Evolutionary conservation across 2,329 filamentous ascomycete genomes (phyloP), one percentile per base, ranked within the genome.

Genomic region (Ceratocystis smalleyi): DNA sequence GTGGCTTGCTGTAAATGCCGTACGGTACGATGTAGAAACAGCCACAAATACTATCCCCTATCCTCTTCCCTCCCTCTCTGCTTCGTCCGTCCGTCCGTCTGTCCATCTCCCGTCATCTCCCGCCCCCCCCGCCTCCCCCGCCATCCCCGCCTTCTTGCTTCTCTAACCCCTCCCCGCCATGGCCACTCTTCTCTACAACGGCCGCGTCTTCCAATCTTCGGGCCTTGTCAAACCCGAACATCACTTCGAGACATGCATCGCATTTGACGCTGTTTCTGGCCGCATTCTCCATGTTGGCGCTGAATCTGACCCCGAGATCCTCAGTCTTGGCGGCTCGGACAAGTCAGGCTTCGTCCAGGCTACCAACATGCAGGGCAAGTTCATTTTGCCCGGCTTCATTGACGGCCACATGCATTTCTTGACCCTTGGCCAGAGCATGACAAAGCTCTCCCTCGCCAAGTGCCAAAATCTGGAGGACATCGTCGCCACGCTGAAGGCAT

Each of bases 351-450:
- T 63, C 43, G 59, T 32, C 17, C 19, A 54, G 6, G 51, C 49
- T 30, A 69, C 76, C 75, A 71, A 76, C 40, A 63, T 76, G 2
- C 62, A 61, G 1, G 73, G 74, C 1, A 70, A 69, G 24, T 75
- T 74, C 1, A 72, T 83, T 2, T 73, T 83, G 1, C 81, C 81
- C 0, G 77, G 80, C 15, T 83, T 83, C 71, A 77, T 83, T 47
- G 81, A 83, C 66, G 80, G 79, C 5, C 81, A 83, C 67, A 76
- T 82, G 71, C 81, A 83, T 68, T 74, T 83, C 8, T 74, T 83
- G 0, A 73, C 80, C 8, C 74, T 82, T 0, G 81, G 81, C 1
- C 79, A 82, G 67, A 77, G 79, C 0, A 73, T 83, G 19, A 75
- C 74, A 32, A 82, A 82, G 69, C 73, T 81, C 22, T 72, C 74